A percentile compares a stretch with the other conserved stretches of the same genome.
phyloP scores from a whole-genome alignment of 495 filamentous ascomycete genomes.

The Copromyces sp. region DNA sequence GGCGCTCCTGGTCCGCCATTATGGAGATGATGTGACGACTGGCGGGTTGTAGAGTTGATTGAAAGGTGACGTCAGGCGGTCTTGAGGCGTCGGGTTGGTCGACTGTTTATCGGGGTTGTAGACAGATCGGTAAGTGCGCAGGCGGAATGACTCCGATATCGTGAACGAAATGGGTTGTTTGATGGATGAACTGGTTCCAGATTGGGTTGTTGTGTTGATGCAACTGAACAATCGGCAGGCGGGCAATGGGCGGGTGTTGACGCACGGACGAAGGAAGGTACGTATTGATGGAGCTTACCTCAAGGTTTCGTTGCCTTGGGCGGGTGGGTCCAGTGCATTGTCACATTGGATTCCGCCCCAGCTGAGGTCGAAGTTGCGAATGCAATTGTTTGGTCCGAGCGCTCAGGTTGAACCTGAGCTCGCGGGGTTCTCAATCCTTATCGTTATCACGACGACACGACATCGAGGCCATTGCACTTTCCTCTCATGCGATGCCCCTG shows the following conservation, averaged over 20 bases:
- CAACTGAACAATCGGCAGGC: neutral
- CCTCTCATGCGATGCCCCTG: neutral
- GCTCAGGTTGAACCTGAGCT: neutral
- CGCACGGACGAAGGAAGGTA: neutral
- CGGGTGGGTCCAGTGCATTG: neutral
- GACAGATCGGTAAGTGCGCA: neutral
- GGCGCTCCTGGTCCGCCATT: slow-evolving; percentile 54
- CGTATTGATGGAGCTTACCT: slow-evolving; percentile 9
- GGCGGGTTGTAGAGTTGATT: neutral
- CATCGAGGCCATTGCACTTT: neutral
- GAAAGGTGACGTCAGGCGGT: neutral
- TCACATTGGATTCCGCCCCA: neutral
- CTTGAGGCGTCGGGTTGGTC: neutral
- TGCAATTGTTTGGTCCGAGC: neutral
- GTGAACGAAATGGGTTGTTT: neutral
- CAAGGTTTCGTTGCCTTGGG: slow-evolving; percentile 14
- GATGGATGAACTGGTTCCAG: neutral
- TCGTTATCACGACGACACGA: neutral
- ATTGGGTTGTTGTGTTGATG: neutral
- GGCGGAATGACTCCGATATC: neutral
- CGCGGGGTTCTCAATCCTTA: neutral
- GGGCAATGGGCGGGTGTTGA: slow-evolving; percentile 1
- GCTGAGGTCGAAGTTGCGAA: neutral
- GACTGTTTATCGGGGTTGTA: neutral
- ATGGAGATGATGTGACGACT: neutral